Percentiles rank a stretch among this genome's conserved stretches.
Evolutionary conservation across 306 rosid species (phyloP).

Genomic region (Nissolia schottii): DNA sequence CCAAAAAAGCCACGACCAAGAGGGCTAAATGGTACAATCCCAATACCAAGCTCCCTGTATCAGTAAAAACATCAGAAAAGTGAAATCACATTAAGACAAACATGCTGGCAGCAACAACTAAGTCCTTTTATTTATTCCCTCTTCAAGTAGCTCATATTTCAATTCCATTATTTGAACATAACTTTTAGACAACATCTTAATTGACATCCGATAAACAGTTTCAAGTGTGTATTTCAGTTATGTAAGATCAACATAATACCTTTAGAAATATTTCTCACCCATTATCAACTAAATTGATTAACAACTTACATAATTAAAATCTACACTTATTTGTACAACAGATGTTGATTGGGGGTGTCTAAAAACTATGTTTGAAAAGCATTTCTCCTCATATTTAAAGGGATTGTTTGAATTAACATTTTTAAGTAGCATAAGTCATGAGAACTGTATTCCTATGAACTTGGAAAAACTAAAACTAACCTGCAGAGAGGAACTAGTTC

Average conservation of each 20-base stretch:
- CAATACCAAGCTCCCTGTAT: constrained; percentile 60
- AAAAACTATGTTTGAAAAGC: too few relatives aligned
- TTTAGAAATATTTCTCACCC: too few relatives aligned
- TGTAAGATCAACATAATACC: too few relatives aligned
- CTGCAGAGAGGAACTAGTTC: constrained; percentile 58
- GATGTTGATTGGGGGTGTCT: too few relatives aligned
- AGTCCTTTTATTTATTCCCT: neutral
- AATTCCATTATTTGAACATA: too few relatives aligned
- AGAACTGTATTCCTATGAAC: neutral
- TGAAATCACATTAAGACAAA: neutral
- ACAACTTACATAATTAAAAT: too few relatives aligned
- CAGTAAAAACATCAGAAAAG: neutral
- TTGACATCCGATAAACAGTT: too few relatives aligned
- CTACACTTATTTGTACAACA: too few relatives aligned
- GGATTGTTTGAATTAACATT: neutral
- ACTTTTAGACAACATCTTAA: too few relatives aligned
- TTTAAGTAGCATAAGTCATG: neutral
- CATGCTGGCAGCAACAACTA: neutral
- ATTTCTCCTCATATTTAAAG: too few relatives aligned
- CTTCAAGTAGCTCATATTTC: neutral
- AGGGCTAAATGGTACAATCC: constrained; percentile 77
- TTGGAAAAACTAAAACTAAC: constrained; percentile 18
- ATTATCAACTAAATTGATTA: too few relatives aligned
- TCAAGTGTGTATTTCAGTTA: too few relatives aligned
- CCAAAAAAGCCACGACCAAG: constrained; percentile 80